phyloP scores from a whole-genome alignment of 2,329 filamentous ascomycete genomes.

The Bipolaris zeicola region DNA sequence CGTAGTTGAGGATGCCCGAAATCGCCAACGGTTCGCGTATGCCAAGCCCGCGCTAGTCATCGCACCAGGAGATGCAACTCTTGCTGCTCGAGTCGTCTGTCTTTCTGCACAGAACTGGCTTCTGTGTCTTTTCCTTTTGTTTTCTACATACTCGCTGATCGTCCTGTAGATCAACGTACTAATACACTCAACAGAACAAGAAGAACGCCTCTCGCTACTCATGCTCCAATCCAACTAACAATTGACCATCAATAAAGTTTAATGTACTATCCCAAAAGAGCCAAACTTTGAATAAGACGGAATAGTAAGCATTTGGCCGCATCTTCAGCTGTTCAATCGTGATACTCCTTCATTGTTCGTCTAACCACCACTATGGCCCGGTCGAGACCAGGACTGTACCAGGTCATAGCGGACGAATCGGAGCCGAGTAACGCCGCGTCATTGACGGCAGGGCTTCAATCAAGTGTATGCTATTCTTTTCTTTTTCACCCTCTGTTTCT shows the following conservation, averaged over 20 bases:
- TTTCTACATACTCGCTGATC: not conserved
- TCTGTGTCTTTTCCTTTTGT: too few species aligned
- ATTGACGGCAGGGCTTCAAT: not conserved
- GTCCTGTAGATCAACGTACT: too few species aligned
- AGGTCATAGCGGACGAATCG: slow-evolving; percentile 14
- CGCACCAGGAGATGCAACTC: not conserved
- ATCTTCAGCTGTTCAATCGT: not conserved
- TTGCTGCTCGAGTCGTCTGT: not conserved
- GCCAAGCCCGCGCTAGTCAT: slow-evolving; percentile 22
- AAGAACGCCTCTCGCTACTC: not conserved
- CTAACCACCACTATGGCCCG: not conserved
- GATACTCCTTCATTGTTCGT: not conserved
- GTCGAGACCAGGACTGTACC: not conserved
- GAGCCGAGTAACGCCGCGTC: slow-evolving; percentile 16
- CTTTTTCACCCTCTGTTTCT: not conserved
- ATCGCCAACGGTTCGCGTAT: slow-evolving; percentile 20
- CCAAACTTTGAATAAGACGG: not conserved
- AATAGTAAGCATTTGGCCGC: too few species aligned
- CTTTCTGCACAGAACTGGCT: not conserved
- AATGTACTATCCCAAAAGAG: not conserved
- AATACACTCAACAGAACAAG: too few species aligned
- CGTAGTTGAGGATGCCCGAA: slow-evolving; percentile 21
- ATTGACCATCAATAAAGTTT: too few species aligned
- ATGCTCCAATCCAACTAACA: not conserved
- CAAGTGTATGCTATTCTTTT: slow-evolving; percentile 53